Base-by-base conservation (phyloP, 2,329 filamentous ascomycete species). In the Colletotrichum lupini region DNA sequence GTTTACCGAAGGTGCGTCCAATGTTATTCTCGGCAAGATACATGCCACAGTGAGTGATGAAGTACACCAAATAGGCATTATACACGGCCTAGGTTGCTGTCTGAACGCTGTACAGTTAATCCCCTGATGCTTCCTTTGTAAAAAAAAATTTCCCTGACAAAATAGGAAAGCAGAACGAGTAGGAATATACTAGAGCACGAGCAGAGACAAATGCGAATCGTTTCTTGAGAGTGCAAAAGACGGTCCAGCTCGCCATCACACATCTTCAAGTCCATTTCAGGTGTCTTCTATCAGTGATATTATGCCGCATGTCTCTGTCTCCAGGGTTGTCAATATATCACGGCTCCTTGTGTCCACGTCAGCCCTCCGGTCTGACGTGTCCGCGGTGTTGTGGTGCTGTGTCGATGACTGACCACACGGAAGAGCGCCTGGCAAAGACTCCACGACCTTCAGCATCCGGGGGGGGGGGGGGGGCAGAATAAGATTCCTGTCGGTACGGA, bases 341-440 rank as follows among this genome's bases (percentile, higher is more conserved):
- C 57, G 32, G 49, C 67, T 30, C 49, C 12, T 49, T 28, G 49
- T 42, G 24, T 58, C 35, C 59, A 46, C 66, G 70, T 69, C 69
- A 72, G 30, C 28, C 59, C 37, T 60, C 19, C 19, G 24, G 26
- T 68, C 66, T 72, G 70, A 73, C 70, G 66, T 69, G 66, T 64
- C 19, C 65, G 11, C n/a, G 32, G 30, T 19, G 9, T 22, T 52
- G 46, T 35, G 59, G 14, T 35, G 26, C 59, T 26, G 32, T 57
- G 22, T 52, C 35, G 28, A 46, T 46, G 42, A 58, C 22, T 53
- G 59, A 46, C 42, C 37, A 32, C 11, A 59, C 42, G 53, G 53
- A 63, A 26, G 53, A 28, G 22, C 16, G 19, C 35, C 35, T 35
- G 59, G 24, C 32, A 24, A 22, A 30, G 22, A 26, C 30, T n/a